Evolutionary conservation across 495 filamentous ascomycete genomes (phyloP).

Genomic region (Aspergillus carlsbadensis): DNA sequence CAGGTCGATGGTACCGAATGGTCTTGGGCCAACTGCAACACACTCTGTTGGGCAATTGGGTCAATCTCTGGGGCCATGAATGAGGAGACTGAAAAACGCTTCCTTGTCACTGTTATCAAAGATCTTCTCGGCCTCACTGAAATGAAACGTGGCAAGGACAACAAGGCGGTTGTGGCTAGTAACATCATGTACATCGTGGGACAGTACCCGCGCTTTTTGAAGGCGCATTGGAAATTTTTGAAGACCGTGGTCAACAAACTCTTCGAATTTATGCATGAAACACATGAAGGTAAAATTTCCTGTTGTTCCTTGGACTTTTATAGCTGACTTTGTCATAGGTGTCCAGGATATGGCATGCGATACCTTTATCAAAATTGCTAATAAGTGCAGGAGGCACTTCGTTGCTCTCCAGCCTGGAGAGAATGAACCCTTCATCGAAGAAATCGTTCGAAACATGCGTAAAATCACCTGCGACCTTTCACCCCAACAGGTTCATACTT

Average conservation of each 20-base stretch:
- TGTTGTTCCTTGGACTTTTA: slow-evolving; percentile 1
- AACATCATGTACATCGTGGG: slow-evolving; percentile 99
- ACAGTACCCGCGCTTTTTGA: slow-evolving; percentile 96
- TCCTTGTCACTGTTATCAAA: slow-evolving; percentile 97
- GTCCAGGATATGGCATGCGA: slow-evolving; percentile 99
- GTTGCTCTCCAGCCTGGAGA: slow-evolving; percentile 94
- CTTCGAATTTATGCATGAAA: slow-evolving; percentile 99
- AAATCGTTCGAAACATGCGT: slow-evolving; percentile 92
- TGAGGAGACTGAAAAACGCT: slow-evolving; percentile 97
- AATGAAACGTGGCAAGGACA: slow-evolving; percentile 99
- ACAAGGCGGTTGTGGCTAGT: slow-evolving; percentile 97
- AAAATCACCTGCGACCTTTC: slow-evolving; percentile 94
- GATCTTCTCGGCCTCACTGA: slow-evolving; percentile 97
- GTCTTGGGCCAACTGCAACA: slow-evolving; percentile 99
- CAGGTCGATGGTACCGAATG: slow-evolving; percentile 95
- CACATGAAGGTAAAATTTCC: slow-evolving; percentile 75
- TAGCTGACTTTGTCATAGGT: slow-evolving; percentile 52
- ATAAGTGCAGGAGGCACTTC: slow-evolving; percentile 96
- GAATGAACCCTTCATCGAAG: slow-evolving; percentile 94
- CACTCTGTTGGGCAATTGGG: slow-evolving; percentile 98
- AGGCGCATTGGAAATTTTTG: slow-evolving; percentile 99
- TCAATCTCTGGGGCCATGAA: slow-evolving; percentile 99
- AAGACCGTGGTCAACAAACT: slow-evolving; percentile 99
- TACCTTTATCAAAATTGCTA: slow-evolving; percentile 99
- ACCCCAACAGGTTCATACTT: slow-evolving; percentile 96